These are phyloP conservation scores for Rubus parviflorus DNA, from an alignment of 306 rosid genomes.

Conservation along the genomic window DNA sequence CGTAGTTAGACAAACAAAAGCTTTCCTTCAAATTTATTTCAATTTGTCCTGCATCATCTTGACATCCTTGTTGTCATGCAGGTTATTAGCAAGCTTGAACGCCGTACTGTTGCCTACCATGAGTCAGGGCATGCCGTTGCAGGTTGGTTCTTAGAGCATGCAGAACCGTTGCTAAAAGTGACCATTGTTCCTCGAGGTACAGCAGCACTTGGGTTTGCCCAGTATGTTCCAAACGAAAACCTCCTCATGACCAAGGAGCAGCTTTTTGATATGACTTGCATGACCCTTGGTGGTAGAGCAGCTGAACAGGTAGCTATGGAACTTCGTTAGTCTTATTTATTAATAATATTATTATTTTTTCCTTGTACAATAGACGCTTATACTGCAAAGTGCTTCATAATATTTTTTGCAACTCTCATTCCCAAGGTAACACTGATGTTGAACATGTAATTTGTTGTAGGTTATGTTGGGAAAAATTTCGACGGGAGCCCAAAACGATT, in stretches of 20 bases:
- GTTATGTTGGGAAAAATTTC: slow-evolving; percentile 81
- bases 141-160: slow-evolving; percentile 93
- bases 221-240: slow-evolving; percentile 89
- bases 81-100: slow-evolving; percentile 91
- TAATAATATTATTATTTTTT: background rate
- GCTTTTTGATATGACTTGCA: slow-evolving; percentile 89
- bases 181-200: slow-evolving; percentile 97
- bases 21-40: background rate
- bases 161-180: slow-evolving; percentile 87
- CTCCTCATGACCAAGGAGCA: slow-evolving; percentile 96
- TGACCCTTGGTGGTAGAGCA: slow-evolving; percentile 98
- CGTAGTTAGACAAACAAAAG: background rate
- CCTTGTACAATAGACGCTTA: background rate
- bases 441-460: slow-evolving; percentile 36
- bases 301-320: slow-evolving; percentile 72
- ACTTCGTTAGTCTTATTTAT: background rate
- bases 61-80: slow-evolving; percentile 32
- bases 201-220: slow-evolving; percentile 96
- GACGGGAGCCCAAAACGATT: slow-evolving; percentile 91
- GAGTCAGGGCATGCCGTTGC: slow-evolving; percentile 97
- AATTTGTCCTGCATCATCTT: slow-evolving; percentile 1
- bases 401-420: background rate
- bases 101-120: slow-evolving; percentile 94
- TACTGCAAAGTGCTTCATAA: background rate
- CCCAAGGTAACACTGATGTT: background rate